These are phyloP conservation scores for Nakazawaea ishiwadae DNA, from an alignment of 805 yeast species.

Conservation along the genomic window DNA sequence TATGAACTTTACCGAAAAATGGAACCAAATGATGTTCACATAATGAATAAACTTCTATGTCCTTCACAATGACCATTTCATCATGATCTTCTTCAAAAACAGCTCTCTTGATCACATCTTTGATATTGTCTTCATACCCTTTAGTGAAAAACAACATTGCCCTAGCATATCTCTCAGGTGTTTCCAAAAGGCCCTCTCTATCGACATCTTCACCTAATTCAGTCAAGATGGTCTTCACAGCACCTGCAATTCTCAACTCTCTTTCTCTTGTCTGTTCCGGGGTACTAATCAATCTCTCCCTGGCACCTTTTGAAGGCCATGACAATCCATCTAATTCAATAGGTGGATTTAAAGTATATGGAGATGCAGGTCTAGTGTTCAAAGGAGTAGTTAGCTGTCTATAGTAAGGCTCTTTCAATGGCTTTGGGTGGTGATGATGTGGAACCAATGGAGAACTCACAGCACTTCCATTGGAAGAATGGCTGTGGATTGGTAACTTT, in stretches of 20 bases:
- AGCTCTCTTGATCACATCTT: constrained; percentile 89
- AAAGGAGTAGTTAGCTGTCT: constrained; percentile 48
- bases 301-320: constrained; percentile 90
- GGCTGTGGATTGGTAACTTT: background rate
- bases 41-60: constrained; percentile 84
- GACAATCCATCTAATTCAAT: constrained; percentile 88
- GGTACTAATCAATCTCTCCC: constrained; percentile 65
- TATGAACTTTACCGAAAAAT: constrained; percentile 93
- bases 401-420: constrained; percentile 30
- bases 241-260: constrained; percentile 74
- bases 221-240: constrained; percentile 68
- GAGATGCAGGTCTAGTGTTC: constrained; percentile 74
- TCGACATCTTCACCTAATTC: constrained; percentile 90
- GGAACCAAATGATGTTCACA: constrained; percentile 99
- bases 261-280: constrained; percentile 62
- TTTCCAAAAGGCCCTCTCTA: constrained; percentile 86
- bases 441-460: background rate
- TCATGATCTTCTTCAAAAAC: constrained; percentile 98
- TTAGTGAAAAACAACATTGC: constrained; percentile 95
- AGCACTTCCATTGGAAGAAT: background rate
- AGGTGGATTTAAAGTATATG: constrained; percentile 79
- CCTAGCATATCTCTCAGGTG: constrained; percentile 94
- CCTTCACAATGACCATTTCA: constrained; percentile 97
- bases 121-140: constrained; percentile 92
- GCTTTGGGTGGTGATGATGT: constrained; percentile 20